These are phyloP conservation scores for Penicillium decumbens DNA, from an alignment of 2,329 filamentous ascomycete genomes.

Conservation along the genomic window DNA sequence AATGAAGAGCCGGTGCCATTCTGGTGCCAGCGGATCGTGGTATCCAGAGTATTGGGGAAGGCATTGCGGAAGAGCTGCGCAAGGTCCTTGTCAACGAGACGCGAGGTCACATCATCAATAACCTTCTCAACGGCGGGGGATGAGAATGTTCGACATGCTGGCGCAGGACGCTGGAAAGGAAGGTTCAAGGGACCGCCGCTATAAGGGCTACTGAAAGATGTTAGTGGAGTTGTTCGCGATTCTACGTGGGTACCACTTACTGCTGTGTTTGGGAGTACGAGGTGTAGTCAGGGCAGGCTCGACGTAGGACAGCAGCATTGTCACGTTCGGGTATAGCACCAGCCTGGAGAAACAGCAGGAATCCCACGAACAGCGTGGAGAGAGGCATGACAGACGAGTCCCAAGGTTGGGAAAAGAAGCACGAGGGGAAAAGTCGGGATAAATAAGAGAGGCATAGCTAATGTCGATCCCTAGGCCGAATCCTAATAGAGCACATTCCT, in stretches of 20 bases:
- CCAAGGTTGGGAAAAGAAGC: neutral
- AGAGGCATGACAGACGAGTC: constrained; percentile 10
- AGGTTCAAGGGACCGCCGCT: constrained; percentile 74
- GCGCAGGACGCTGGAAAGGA: constrained; percentile 78
- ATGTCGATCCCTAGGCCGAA: constrained; percentile 14
- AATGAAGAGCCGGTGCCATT: constrained; percentile 48
- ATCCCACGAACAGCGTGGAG: constrained; percentile 9
- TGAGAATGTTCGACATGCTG: constrained; percentile 80
- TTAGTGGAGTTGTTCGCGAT: constrained; percentile 4
- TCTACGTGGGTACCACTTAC: constrained; percentile 40
- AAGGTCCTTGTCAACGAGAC: constrained; percentile 78
- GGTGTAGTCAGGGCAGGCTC: constrained; percentile 63
- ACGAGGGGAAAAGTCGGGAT: constrained; percentile 2
- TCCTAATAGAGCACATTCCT: constrained; percentile 19
- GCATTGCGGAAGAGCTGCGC: constrained; percentile 92
- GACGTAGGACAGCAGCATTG: constrained; percentile 28
- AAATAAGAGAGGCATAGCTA: constrained; percentile 17
- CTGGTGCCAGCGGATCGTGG: constrained; percentile 82
- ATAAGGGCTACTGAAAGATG: constrained; percentile 60
- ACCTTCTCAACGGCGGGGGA: constrained; percentile 83
- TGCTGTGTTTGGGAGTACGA: constrained; percentile 57
- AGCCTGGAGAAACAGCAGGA: constrained; percentile 15
- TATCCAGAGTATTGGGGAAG: constrained; percentile 87
- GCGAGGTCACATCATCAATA: constrained; percentile 73
- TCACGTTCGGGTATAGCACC: constrained; percentile 21